Evolutionary conservation across 306 rosid genomes (phyloP), one percentile per base, ranked within the genome.

Genomic region (Betula pendula): DNA sequence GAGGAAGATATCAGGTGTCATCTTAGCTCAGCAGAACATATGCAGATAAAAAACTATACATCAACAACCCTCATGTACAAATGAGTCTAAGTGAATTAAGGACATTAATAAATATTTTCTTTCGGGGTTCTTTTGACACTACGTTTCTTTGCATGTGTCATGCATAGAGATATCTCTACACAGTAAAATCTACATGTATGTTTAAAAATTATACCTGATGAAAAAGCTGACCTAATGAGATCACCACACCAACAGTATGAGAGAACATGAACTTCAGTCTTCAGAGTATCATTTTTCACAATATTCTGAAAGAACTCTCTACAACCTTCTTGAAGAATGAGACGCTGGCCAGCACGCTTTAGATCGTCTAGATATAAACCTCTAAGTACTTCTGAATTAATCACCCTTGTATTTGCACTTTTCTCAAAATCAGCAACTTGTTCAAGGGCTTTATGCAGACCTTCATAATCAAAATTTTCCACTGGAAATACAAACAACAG

Each of bases 201-300:
- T 60, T 0, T 50, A 68, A 82, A 60, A 77, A 70, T 48, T 70
- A 84, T 87, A 96, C 99, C 98, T 86, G 96, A 78, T 68, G 87
- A 91, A 83, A 96, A 90, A 77, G 93, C 87, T 69, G 99, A 93
- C 59, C 96, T 88, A 44, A 96, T 93, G 82, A 96, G 94, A 84
- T 93, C 99, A 71, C 89, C 97, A 16, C 99, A 96, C 99, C 99
- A 96, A 86, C 99, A 93, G 80, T 91, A 96, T 11, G 99, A 96
- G 77, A 96, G 94, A 72, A 96, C 87, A 84, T 96, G 97, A 62
- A 96, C 88, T 29, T 79, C 87, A 48, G 89, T 85, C 52, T 90
- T 88, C 77, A 93, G 81, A 45, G 84, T 89, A 78, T 90, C 94
- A 56, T 83, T 90, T 83, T 88, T 88, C 9, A 84, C 82, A 78